Evolutionary conservation across 2,329 filamentous ascomycete species (phyloP).

Genomic region (Fusarium luffae): DNA sequence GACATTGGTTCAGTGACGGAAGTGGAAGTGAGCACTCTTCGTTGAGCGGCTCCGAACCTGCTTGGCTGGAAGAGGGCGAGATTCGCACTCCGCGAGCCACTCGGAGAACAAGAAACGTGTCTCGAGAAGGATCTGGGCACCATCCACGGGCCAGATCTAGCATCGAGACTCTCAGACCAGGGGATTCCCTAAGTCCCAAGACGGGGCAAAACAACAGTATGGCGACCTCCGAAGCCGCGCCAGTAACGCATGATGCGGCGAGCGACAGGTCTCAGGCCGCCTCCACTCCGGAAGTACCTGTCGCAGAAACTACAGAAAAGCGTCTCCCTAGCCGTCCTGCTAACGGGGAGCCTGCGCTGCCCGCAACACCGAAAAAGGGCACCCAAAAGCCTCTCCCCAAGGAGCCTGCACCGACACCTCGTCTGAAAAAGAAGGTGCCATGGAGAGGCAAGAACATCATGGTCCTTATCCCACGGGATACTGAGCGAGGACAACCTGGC

Average conservation of each 20-base stretch:
- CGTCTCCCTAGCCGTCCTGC: conserved; percentile 35
- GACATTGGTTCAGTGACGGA: conserved; percentile 84
- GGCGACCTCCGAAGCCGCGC: conserved; percentile 48
- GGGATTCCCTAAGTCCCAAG: conserved; percentile 43
- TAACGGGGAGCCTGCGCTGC: conserved; percentile 47
- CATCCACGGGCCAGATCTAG: conserved; percentile 63
- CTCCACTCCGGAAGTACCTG: conserved; percentile 41
- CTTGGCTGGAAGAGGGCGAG: conserved; percentile 62
- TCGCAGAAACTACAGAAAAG: conserved; percentile 44
- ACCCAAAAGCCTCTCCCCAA: conserved; percentile 53
- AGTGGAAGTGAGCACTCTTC: conserved; percentile 80
- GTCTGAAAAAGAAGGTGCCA: conserved; percentile 75
- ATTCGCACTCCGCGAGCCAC: conserved; percentile 60
- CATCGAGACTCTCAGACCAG: conserved; percentile 64
- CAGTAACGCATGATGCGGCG: conserved; percentile 44
- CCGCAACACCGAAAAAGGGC: conserved; percentile 52
- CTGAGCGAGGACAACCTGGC: conserved; percentile 70
- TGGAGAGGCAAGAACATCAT: conserved; percentile 82
- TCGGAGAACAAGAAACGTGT: conserved; percentile 37
- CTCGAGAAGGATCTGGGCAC: conserved; percentile 51
- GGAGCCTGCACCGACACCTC: conserved; percentile 60
- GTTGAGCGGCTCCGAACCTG: conserved; percentile 72
- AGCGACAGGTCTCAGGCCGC: conserved; percentile 45
- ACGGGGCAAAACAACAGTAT: conserved; percentile 49
- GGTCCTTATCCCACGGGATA: conserved; percentile 75